Conservation (phyloP, 2,329 filamentous ascomycete genomes). For the Fusarium odoratissimum region DNA sequence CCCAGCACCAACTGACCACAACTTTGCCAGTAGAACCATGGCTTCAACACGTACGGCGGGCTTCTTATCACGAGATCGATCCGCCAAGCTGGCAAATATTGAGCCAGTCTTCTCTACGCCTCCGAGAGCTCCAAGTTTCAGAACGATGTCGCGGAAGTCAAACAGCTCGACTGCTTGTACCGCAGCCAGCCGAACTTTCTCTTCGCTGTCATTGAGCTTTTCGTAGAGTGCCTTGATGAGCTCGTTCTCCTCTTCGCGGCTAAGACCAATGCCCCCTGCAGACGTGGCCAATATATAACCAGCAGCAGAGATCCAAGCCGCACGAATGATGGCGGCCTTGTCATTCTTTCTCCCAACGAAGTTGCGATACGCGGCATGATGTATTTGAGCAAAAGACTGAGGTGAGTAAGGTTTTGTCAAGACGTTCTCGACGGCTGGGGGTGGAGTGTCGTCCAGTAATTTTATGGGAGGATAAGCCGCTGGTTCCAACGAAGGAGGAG, state of each 20-base stretch:
- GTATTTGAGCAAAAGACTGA: slow-evolving; percentile 87
- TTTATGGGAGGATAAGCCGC: slow-evolving; percentile 84
- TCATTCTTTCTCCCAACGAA: slow-evolving; percentile 90
- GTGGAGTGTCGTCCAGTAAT: slow-evolving; percentile 64
- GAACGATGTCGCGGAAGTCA: slow-evolving; percentile 81
- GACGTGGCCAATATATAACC: slow-evolving; percentile 92
- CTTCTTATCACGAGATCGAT: slow-evolving; percentile 89
- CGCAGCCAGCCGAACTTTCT: slow-evolving; percentile 90
- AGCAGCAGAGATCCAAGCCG: slow-evolving; percentile 85
- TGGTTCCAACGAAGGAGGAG: slow-evolving; percentile 78
- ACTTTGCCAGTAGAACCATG: slow-evolving; percentile 83
- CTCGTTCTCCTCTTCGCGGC: slow-evolving; percentile 80
- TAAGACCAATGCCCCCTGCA: slow-evolving; percentile 88
- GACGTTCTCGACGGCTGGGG: slow-evolving; percentile 65
- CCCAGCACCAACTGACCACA: slow-evolving; percentile 93
- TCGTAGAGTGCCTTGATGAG: slow-evolving; percentile 81
- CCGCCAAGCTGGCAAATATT: slow-evolving; percentile 82
- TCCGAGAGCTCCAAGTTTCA: slow-evolving; percentile 82
- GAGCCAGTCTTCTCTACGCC: slow-evolving; percentile 81
- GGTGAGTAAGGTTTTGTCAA: slow-evolving; percentile 87
- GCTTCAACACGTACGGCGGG: slow-evolving; percentile 84
- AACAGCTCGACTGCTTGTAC: slow-evolving; percentile 86
- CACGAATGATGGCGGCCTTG: slow-evolving; percentile 83
- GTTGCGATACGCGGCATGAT: slow-evolving; percentile 81
- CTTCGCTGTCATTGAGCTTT: slow-evolving; percentile 88